These are phyloP conservation scores for Chloropicon primus DNA, from an alignment of 139 green algal genomes.

Conservation along the genomic window DNA sequence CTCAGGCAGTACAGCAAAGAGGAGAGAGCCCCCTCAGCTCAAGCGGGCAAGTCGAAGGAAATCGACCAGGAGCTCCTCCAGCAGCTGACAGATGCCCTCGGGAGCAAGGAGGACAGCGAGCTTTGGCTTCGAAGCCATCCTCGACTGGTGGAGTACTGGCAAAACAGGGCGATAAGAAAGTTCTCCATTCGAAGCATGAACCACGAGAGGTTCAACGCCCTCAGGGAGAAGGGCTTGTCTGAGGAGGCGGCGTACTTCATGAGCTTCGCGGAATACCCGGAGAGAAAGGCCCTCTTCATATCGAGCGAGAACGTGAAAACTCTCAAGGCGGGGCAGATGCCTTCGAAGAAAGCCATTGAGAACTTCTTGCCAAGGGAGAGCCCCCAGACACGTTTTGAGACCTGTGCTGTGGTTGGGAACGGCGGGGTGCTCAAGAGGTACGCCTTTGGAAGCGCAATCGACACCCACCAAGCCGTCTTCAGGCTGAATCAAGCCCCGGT, in stretches of 20 bases:
- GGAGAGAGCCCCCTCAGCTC: too few relatives aligned
- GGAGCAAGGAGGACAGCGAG: neutral
- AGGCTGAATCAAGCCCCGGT: neutral
- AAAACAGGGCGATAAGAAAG: neutral
- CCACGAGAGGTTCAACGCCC: neutral
- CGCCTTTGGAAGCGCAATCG: neutral
- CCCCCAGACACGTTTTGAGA: neutral
- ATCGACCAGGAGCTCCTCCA: neutral
- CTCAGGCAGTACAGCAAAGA: neutral
- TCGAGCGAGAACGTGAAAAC: neutral
- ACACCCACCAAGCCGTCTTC: constrained; percentile 2
- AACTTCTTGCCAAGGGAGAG: neutral
- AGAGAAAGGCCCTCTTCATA: neutral
- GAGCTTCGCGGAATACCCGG: neutral
- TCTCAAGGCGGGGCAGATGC: neutral
- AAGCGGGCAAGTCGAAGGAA: too few relatives aligned
- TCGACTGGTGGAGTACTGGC: neutral
- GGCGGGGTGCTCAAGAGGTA: neutral
- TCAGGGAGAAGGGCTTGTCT: neutral
- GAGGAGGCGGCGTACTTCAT: neutral
- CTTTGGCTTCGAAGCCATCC: neutral
- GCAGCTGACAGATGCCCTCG: neutral
- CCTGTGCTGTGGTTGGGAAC: constrained; percentile 3
- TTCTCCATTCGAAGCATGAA: neutral
- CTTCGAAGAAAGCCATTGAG: neutral